These are phyloP conservation scores for Aphanocladium album DNA, from an alignment of 2,329 filamentous ascomycete genomes.

Conservation along the genomic window DNA sequence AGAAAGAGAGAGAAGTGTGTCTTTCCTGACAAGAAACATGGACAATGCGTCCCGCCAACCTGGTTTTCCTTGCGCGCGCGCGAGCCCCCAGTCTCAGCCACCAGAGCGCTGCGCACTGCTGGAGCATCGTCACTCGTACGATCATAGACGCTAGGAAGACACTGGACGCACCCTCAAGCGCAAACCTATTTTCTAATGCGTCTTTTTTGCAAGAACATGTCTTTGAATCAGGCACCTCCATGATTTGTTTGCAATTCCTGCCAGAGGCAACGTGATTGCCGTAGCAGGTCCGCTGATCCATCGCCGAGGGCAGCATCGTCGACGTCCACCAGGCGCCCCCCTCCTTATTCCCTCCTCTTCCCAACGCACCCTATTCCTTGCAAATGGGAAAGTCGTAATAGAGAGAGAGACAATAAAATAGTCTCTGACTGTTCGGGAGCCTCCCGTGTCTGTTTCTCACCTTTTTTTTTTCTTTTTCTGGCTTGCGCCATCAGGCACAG, in stretches of 20 bases:
- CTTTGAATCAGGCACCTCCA: background rate
- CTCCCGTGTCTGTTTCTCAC: background rate
- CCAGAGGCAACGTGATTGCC: background rate
- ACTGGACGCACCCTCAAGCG: too few species aligned
- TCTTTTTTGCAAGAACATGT: background rate
- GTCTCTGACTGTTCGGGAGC: background rate
- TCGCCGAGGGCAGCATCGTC: background rate
- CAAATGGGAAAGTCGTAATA: too few species aligned
- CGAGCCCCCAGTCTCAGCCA: background rate
- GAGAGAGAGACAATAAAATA: background rate
- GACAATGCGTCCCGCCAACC: too few species aligned
- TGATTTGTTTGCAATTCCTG: background rate
- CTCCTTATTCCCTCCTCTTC: background rate
- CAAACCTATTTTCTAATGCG: too few species aligned
- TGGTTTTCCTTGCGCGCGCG: too few species aligned
- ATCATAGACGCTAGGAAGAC: background rate
- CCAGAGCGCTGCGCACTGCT: background rate
- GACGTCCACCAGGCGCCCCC: background rate
- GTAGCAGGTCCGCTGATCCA: background rate
- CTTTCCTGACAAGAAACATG: too few species aligned
- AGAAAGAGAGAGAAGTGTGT: too few species aligned
- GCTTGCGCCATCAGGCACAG: background rate
- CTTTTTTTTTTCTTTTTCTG: background rate
- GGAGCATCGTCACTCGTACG: background rate
- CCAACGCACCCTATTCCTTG: too few species aligned